Evolutionary conservation across 225 moss, liverwort and hornwort genomes (phyloP), one percentile per base, ranked within the genome.

Genomic region (Sphagnum contortum): DNA sequence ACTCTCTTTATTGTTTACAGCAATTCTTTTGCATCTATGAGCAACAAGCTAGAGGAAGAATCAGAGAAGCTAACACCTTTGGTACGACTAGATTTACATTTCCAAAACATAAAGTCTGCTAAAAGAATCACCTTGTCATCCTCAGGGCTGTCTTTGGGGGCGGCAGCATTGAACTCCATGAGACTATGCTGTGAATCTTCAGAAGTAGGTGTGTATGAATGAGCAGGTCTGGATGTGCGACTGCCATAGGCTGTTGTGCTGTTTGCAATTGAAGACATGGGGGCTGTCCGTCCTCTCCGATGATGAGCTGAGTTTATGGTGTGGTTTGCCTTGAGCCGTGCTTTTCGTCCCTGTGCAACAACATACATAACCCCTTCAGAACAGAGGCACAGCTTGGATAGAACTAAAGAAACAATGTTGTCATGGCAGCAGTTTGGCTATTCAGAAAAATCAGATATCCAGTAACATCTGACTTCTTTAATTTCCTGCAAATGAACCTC

Each of bases 291-390:
- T 45, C 75, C 68, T 59, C 78, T 67, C 60, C 75, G 69, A 47
- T 75, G 70, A 54, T 82, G 82, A 47, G 70, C 48, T 59, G 69
- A 64, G 13, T 65, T 58, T 49, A 55, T 12, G 55, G 59, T 70
- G 10, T 64, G 78, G 56, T 60, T 78, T 46, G 75, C 72, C 68
- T 82, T 82, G 4, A 78, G 68, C 47, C 82, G 75, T 68, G 82
- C 75, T 68, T 82, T 82, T 3, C 82, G 82, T 62, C 82, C 82
- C 82, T 82, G 62, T 29, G 69, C 69, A 54, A 29, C 9, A 54
- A 44, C 59, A 44, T 46, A 46, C 44, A 62, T 55, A 48, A 45
- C 58, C 47, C 6, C 60, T 47, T 29, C 29, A 66, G 56, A 48
- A 48, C 53, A 11, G 4, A 5, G 47, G 29, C 61, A 66, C 5